Evolutionary conservation across 345 rosid genomes (phyloP).

Genomic region (rapeseed (Brassica napus)): Da-Ae NC_063450.1:30326001-30326500

Average conservation of each 20-base stretch:
- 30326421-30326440: not conserved
- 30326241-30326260: not conserved
- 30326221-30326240: not conserved
- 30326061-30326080: no score
- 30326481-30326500: not conserved
- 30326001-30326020: no score
- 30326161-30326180: not conserved
- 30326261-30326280: not conserved
- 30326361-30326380: not conserved
- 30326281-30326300: not conserved
- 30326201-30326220: not conserved
- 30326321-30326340: not conserved
- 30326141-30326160: not conserved
- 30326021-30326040: no score
- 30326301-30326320: not conserved
- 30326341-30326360: not conserved
- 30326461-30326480: not conserved
- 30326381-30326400: not conserved
- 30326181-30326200: not conserved
- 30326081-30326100: no score
- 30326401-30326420: not conserved
- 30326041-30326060: no score
- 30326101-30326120: no score
- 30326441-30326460: not conserved
- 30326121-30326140: not conserved